Base-by-base conservation (phyloP, 345 rosid species). In the Brassica carinata region DNA sequence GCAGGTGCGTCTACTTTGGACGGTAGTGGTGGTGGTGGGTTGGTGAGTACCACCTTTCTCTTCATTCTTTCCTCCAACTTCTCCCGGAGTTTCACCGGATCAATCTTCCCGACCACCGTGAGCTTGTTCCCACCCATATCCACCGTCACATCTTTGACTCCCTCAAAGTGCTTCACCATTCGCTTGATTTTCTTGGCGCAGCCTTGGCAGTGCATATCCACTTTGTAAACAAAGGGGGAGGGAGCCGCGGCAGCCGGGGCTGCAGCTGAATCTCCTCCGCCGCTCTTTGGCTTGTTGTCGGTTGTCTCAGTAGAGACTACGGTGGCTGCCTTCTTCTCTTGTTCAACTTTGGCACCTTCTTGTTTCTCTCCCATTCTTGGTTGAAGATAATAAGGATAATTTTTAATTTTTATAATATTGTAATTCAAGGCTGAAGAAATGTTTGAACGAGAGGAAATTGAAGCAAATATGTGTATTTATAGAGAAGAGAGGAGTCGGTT, bases 131-230 rank as follows among this genome's bases (percentile, higher is more conserved):
- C 83, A 58, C 48, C 86, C 4, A 30, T 23, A 45, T 94, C 97
- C 6, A 84, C 75, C 61, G 86, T 87, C 74, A 88, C 99, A 59
- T 82, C 85, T 79, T 89, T 91, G 65, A 94, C 97, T 68, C 97
- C 98, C 11, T 73, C 86, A 6, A 79, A 81, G 55, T 75, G 55
- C 57, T 83, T 90, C 74, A 87, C 83, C 15, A 77, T 64, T 48
- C 87, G 84, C 33, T 69, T 80, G 71, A 95, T 81, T 78, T 87
- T 91, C 88, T 90, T 92, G 26, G 95, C 94, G 76, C 99, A 96
- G 9, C 96, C 98, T 66, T 88, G 90, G 40, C 99, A 96, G 87
- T 92, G 98, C 89, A 96, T 82, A 69, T 92, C 92, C 64, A 81
- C 69, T 86, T 89, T 96, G 86, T 87, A 86, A 53, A 93, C 89